phyloP scores from a whole-genome alignment of 129 eudicot genomes.

The Flaveria sonorensis region DNA sequence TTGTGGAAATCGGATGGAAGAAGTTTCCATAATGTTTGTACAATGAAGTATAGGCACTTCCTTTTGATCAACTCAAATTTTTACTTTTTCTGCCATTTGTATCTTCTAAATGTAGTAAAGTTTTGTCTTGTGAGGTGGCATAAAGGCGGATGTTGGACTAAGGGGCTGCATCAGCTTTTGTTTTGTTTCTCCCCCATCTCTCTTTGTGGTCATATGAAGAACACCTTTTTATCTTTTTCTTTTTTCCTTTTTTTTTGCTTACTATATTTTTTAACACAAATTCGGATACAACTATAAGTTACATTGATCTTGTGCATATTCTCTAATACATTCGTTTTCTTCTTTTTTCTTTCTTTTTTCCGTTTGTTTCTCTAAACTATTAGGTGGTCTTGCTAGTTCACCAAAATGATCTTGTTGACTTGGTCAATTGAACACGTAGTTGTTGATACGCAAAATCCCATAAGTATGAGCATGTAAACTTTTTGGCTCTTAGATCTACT shows the following conservation, averaged over 20 bases:
- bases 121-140: slow-evolving; percentile 40
- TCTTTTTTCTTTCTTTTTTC: background rate
- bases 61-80: slow-evolving; percentile 6
- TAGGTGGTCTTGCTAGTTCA: background rate
- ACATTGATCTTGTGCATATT: slow-evolving; percentile 19
- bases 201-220: background rate
- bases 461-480: background rate
- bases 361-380: background rate
- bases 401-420: background rate
- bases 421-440: background rate
- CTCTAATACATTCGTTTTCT: background rate
- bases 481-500: too few relatives aligned
- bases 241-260: background rate
- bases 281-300: slow-evolving; percentile 14
- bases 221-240: too few relatives aligned
- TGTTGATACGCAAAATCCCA: background rate
- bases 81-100: background rate
- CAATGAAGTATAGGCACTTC: slow-evolving; percentile 48
- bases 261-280: slow-evolving; percentile 13
- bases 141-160: slow-evolving; percentile 39
- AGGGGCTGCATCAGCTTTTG: slow-evolving; percentile 44
- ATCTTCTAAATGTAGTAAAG: slow-evolving; percentile 23
- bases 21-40: slow-evolving; percentile 42
- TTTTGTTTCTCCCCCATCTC: slow-evolving; percentile 52
- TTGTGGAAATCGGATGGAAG: slow-evolving; percentile 29